Evolutionary conservation across 2,329 filamentous ascomycete species (phyloP).

Genomic region (Pyrenophora tritici-repentis): DNA sequence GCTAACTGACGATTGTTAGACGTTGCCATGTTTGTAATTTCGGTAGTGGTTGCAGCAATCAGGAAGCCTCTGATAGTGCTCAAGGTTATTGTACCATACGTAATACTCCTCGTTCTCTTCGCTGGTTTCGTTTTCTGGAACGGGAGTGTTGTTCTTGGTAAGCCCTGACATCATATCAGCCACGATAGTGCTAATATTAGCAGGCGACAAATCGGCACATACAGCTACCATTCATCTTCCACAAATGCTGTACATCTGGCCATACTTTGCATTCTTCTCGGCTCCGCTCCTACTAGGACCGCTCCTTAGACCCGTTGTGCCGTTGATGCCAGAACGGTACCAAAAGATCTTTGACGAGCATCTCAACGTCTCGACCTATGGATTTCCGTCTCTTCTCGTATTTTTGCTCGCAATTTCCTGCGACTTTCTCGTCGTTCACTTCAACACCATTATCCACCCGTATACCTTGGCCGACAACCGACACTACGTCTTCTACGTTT

Average conservation of each 20-base stretch:
- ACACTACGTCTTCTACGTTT: constrained; percentile 97
- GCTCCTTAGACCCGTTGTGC: constrained; percentile 50
- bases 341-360: constrained; percentile 11
- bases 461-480: constrained; percentile 96
- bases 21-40: constrained; percentile 54
- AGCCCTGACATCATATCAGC: constrained; percentile 18
- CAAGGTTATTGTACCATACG: constrained; percentile 54
- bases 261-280: constrained; percentile 88
- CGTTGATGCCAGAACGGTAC: constrained; percentile 20
- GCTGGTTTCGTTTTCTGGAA: constrained; percentile 81
- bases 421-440: constrained; percentile 63
- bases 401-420: constrained; percentile 39
- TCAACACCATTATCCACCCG: constrained; percentile 92
- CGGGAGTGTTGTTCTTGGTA: constrained; percentile 86
- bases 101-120: constrained; percentile 71
- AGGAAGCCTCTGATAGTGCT: constrained; percentile 50
- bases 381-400: constrained; percentile 31
- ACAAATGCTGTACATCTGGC: constrained; percentile 96
- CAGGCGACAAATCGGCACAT: constrained; percentile 93
- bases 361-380: constrained; percentile 5
- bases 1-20: constrained; percentile 24
- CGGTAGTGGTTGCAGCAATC: constrained; percentile 64
- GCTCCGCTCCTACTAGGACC: constrained; percentile 72
- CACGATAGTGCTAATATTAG: constrained; percentile 15
- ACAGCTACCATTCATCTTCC: constrained; percentile 84